These are phyloP conservation scores for Gossypium mustelinum DNA, from an alignment of 345 rosid genomes.

Conservation along the genomic window DNA sequence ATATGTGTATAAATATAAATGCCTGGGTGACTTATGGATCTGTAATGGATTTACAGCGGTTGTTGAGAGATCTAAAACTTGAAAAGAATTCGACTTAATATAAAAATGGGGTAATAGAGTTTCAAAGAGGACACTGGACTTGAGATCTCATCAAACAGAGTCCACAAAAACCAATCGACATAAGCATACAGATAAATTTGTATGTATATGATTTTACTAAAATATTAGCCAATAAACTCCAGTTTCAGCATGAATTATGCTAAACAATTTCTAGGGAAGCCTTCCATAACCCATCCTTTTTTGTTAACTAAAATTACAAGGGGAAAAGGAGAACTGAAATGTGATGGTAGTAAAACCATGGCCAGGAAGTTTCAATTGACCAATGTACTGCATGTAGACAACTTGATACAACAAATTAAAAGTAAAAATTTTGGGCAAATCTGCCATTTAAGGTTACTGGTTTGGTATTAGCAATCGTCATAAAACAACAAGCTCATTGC, in stretches of 20 bases:
- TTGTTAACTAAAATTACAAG: not conserved
- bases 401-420: not conserved
- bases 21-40: not conserved
- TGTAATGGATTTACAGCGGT: not conserved
- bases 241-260: not conserved
- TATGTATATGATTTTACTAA: not conserved
- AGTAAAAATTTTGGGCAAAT: conserved; percentile 2
- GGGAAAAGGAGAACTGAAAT: not conserved
- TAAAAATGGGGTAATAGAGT: not conserved
- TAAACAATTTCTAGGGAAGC: not conserved
- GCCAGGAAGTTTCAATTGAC: not conserved
- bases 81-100: not conserved
- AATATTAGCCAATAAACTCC: not conserved
- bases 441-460: not conserved
- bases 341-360: not conserved
- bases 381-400: not conserved
- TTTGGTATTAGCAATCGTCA: not conserved
- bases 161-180: not conserved
- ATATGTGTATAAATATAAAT: not conserved
- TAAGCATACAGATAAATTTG: not conserved
- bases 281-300: not conserved
- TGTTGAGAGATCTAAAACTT: not conserved
- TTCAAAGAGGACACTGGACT: not conserved
- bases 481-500: conserved; percentile 19
- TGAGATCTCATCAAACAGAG: not conserved